Conservation (phyloP, 176 grass and related monocot genomes). For the Carex scoparia region DNA sequence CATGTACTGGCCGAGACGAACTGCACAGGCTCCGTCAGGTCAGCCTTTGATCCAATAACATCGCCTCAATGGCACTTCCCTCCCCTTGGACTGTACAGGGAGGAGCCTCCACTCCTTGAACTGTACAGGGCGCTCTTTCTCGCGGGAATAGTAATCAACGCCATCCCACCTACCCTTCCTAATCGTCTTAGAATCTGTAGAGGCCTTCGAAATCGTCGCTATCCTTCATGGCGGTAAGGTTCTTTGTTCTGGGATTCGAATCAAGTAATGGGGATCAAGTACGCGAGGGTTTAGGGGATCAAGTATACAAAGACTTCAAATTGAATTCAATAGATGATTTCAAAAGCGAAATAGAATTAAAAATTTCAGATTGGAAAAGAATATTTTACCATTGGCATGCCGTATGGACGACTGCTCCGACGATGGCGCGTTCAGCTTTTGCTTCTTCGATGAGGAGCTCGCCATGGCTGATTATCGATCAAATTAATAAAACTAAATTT, state of each 20-base stretch:
- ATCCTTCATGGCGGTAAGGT: constrained; percentile 46
- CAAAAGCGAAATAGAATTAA: too few species aligned
- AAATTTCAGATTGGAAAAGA: too few species aligned
- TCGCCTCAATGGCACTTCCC: neutral
- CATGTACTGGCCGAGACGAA: constrained; percentile 1
- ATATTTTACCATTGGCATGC: neutral
- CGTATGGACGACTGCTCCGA: neutral
- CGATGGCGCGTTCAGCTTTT: neutral
- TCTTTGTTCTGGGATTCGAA: neutral
- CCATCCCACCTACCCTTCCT: constrained; percentile 54
- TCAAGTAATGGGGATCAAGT: neutral
- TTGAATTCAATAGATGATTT: too few species aligned
- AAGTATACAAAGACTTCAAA: too few species aligned
- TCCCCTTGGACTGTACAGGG: constrained; percentile 31
- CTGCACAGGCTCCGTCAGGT: constrained; percentile 9
- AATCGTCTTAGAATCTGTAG: constrained; percentile 64
- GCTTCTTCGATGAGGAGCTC: constrained; percentile 16
- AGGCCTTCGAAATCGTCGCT: constrained; percentile 58
- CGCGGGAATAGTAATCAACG: constrained; percentile 53
- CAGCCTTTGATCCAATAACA: neutral
- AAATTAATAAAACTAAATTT: neutral
- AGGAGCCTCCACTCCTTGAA: too few species aligned
- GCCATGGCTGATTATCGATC: constrained; percentile 7
- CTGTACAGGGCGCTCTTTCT: constrained; percentile 34
- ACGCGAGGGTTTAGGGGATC: neutral